Base-by-base conservation (phyloP, 139 green algal species). In the Chlorella sp. region DNA sequence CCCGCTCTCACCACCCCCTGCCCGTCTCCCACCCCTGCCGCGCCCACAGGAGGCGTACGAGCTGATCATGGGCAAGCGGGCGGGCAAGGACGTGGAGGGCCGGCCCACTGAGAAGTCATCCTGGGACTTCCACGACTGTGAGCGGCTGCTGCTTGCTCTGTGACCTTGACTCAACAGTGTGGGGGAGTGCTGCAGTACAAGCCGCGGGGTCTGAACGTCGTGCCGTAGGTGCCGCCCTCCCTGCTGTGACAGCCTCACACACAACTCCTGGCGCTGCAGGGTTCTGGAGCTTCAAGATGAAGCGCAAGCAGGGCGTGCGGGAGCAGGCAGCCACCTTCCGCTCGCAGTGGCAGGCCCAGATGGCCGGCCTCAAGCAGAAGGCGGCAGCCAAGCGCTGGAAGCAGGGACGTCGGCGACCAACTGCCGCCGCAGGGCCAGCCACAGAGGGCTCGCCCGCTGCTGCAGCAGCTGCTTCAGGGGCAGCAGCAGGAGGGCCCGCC, bases 71-170 rank as follows among this genome's bases (percentile, higher is more conserved):
- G 87, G 87, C 32, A 85, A 78, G 41, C 34, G 82, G 17, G 28
- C 30, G 6, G 87, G 87, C 74, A 85, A 88, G 62, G 82, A 83
- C 44, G 36, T 74, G 2, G 81, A 75, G 2, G 25, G n/a, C 13
- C 17, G 38, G 25, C 32, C 68, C 15, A 39, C 17, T 20, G 34
- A 47, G 74, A 56, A 36, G 36, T n/a, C 23, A 25, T 65, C 47
- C 2, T 90, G 87, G 87, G n/a, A 75, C 21, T 90, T 90, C n/a
- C 87, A 90, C 70, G 87, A 90, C 76, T 90, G 64, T 86, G 56
- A 51, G 80, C 44, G 7, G 16, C n/a, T n/a, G n/a, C n/a, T n/a
- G n/a, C n/a, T n/a, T n/a, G n/a, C n/a, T n/a, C n/a, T n/a, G n/a
- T n/a, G n/a, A n/a, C n/a, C n/a, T n/a, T n/a, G n/a, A n/a, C n/a